Conservation (phyloP, 2,329 filamentous ascomycete genomes). For the Alternaria brassicicola region DNA sequence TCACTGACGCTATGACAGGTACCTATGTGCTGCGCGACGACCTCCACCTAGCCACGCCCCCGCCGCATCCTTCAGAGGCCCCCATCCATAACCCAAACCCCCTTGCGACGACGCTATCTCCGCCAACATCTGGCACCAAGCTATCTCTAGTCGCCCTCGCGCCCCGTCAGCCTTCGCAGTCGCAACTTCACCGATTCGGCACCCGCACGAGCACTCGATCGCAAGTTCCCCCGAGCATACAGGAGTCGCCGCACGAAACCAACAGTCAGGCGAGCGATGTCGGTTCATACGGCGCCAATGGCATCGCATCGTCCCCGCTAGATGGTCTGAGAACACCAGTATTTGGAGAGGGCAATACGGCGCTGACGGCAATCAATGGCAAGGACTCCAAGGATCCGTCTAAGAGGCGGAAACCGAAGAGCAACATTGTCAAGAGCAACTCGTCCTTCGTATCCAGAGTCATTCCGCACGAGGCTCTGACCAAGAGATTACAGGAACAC, state of each 20-base stretch:
- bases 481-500: constrained; percentile 80
- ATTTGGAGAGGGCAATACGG: constrained; percentile 85
- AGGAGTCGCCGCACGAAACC: constrained; percentile 52
- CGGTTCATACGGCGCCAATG: constrained; percentile 51
- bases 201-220: constrained; percentile 52
- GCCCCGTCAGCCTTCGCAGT: constrained; percentile 54
- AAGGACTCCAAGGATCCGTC: constrained; percentile 70
- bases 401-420: constrained; percentile 93
- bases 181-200: constrained; percentile 50
- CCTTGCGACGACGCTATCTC: constrained; percentile 80
- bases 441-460: constrained; percentile 98
- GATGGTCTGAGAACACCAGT: constrained; percentile 59
- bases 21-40: constrained; percentile 92
- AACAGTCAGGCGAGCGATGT: constrained; percentile 54
- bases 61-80: constrained; percentile 92
- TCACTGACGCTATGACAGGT: constrained; percentile 59
- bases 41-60: constrained; percentile 88
- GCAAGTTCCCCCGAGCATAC: constrained; percentile 54
- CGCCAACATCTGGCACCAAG: constrained; percentile 84
- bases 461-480: constrained; percentile 82
- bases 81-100: constrained; percentile 88
- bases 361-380: constrained; percentile 64
- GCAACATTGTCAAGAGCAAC: constrained; percentile 97
- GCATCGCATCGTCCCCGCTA: constrained; percentile 37
- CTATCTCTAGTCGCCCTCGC: constrained; percentile 78